Percentiles rank a stretch among this genome's conserved stretches.
These are phyloP conservation scores for Heterobasidion annosum DNA, from an alignment of 1,284 basidiomycete species.

Conservation along the genomic window DNA sequence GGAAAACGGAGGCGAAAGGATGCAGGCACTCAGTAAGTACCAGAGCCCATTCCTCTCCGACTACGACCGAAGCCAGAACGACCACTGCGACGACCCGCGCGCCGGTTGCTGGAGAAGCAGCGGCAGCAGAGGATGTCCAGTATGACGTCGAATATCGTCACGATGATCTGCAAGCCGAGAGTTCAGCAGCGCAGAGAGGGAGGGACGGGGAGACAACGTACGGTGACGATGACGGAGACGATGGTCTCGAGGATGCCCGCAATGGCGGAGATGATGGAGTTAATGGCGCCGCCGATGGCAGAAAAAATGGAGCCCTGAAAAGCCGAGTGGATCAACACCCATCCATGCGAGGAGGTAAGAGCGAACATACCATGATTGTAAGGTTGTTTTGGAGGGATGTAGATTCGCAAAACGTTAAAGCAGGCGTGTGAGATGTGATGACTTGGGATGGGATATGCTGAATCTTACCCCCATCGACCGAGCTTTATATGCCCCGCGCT, in stretches of 20 bases:
- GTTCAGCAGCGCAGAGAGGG: neutral
- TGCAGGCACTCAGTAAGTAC: too few species aligned
- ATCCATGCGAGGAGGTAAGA: too few species aligned
- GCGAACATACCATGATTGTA: too few species aligned
- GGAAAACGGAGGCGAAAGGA: too few species aligned
- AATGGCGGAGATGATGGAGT: constrained; percentile 47
- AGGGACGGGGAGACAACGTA: constrained; percentile 19
- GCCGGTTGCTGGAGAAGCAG: neutral
- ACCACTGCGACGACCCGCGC: neutral
- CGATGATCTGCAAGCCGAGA: constrained; percentile 21
- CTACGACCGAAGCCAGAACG: neutral
- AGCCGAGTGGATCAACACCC: too few species aligned
- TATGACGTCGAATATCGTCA: constrained; percentile 38
- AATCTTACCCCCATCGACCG: too few species aligned
- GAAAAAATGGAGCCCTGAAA: constrained; percentile 51
- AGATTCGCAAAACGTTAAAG: too few species aligned
- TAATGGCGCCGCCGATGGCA: constrained; percentile 49
- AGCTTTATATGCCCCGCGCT: too few species aligned
- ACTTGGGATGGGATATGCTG: too few species aligned
- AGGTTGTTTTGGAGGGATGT: too few species aligned
- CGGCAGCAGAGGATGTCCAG: constrained; percentile 6
- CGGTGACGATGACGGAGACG: constrained; percentile 44
- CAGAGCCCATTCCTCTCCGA: neutral
- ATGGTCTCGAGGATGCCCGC: constrained; percentile 49
- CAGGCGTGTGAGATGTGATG: too few species aligned